phyloP scores from a whole-genome alignment of 257 asterid species.

The Striga asiatica region DNA sequence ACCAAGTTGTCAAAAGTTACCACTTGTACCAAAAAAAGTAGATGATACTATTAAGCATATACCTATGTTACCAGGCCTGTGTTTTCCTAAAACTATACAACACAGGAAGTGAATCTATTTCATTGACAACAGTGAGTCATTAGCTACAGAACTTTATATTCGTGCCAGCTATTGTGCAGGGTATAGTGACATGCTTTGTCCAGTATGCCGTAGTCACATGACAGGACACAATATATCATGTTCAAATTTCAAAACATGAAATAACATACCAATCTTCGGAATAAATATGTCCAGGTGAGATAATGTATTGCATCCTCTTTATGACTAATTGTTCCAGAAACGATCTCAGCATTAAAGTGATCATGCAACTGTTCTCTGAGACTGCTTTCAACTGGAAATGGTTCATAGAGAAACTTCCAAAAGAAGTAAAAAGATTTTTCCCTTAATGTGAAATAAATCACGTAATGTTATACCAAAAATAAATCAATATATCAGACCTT shows the following conservation, averaged over 20 bases:
- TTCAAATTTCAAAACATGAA: slow-evolving; percentile 7
- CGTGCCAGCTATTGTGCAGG: not conserved
- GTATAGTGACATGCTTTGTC: not conserved
- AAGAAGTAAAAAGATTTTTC: slow-evolving; percentile 13
- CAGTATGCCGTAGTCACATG: not conserved
- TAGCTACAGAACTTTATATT: too few relatives aligned
- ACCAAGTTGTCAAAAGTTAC: too few relatives aligned
- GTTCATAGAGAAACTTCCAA: slow-evolving; percentile 90
- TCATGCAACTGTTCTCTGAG: slow-evolving; percentile 89
- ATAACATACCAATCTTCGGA: slow-evolving; percentile 79
- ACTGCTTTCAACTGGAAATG: slow-evolving; percentile 99
- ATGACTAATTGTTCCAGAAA: slow-evolving; percentile 83
- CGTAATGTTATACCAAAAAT: slow-evolving; percentile 4
- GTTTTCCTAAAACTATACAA: not conserved
- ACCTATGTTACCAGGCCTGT: too few relatives aligned
- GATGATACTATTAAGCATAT: too few relatives aligned
- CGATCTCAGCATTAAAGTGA: slow-evolving; percentile 95
- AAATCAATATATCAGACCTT: slow-evolving; percentile 33
- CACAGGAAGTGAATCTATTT: not conserved
- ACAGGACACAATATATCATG: slow-evolving; percentile 2
- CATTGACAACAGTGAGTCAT: not conserved
- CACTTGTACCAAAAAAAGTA: too few relatives aligned
- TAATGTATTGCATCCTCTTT: slow-evolving; percentile 94
- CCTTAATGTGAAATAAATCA: slow-evolving; percentile 3
- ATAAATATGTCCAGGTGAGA: slow-evolving; percentile 97